Evolutionary conservation across 371 early-diverging fungal genomes (phyloP).

Genomic region (Coemansia sp.): DNA sequence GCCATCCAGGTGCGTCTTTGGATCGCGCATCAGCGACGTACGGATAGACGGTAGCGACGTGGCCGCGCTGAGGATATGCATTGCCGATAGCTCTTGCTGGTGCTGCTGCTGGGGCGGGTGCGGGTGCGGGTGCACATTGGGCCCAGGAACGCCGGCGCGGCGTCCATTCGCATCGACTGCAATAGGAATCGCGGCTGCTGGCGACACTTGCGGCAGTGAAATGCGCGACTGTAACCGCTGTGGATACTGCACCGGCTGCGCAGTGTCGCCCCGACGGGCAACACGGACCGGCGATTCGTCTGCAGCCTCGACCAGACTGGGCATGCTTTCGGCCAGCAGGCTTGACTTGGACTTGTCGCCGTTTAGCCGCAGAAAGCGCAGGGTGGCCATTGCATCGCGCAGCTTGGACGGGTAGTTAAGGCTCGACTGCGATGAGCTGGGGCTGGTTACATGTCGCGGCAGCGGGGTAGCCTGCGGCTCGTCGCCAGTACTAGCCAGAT

Average conservation of each 20-base stretch:
- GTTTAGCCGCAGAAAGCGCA: constrained; percentile 42
- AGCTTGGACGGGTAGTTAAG: constrained; percentile 47
- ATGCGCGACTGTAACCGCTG: constrained; percentile 35
- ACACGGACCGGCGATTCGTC: constrained; percentile 10
- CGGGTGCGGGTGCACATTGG: background rate
- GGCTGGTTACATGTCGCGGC: constrained; percentile 19
- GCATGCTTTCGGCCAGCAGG: constrained; percentile 36
- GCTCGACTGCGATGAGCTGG: constrained; percentile 42
- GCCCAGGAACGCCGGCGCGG: background rate
- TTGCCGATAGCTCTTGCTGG: constrained; percentile 43
- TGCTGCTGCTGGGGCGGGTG: constrained; percentile 11
- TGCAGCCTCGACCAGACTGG: constrained; percentile 25
- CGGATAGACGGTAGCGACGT: constrained; percentile 45
- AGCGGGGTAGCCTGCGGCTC: background rate
- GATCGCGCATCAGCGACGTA: constrained; percentile 20
- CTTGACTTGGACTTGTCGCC: constrained; percentile 29
- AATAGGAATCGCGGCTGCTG: constrained; percentile 1
- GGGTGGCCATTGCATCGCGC: constrained; percentile 50
- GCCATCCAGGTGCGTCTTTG: constrained; percentile 21
- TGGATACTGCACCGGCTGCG: constrained; percentile 21
- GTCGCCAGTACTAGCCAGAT: constrained; percentile 10
- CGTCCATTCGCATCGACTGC: background rate
- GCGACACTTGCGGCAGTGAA: constrained; percentile 30
- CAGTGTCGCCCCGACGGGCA: constrained; percentile 3
- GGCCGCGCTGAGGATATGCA: constrained; percentile 44